Conservation (phyloP, 129 eudicot genomes). For the Helianthus tuberosus region DNA sequence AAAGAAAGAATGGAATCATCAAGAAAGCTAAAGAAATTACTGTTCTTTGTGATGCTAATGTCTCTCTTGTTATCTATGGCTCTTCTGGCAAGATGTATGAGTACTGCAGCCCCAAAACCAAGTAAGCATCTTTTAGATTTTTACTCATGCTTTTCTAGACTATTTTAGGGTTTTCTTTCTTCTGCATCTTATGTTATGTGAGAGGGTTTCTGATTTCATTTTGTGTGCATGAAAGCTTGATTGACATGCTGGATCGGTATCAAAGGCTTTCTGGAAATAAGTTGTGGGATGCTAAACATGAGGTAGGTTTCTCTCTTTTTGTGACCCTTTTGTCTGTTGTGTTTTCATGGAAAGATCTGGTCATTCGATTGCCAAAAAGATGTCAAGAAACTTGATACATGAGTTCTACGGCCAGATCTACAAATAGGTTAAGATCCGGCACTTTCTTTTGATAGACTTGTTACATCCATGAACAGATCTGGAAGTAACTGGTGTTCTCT, state of each 20-base stretch:
- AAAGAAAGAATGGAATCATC: slow-evolving; percentile 80
- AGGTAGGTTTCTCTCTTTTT: slow-evolving; percentile 44
- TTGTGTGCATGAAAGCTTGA: slow-evolving; percentile 44
- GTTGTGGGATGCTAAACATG: slow-evolving; percentile 99
- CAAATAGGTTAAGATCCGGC: slow-evolving; percentile 48
- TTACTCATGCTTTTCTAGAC: background rate
- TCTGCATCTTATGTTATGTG: too few species aligned
- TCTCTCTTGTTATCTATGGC: slow-evolving; percentile 79
- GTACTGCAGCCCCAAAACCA: slow-evolving; percentile 68
- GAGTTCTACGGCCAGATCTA: slow-evolving; percentile 68
- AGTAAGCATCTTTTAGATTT: slow-evolving; percentile 37
- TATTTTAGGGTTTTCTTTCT: background rate
- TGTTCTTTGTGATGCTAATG: slow-evolving; percentile 92
- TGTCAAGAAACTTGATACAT: slow-evolving; percentile 45
- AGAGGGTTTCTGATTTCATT: background rate
- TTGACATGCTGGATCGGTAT: slow-evolving; percentile 67
- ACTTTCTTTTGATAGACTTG: slow-evolving; percentile 40
- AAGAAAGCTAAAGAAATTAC: slow-evolving; percentile 91
- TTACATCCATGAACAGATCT: slow-evolving; percentile 78
- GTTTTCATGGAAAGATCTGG: slow-evolving; percentile 32
- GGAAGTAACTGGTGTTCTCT: slow-evolving; percentile 49
- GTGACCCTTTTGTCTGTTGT: too few species aligned
- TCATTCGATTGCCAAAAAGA: slow-evolving; percentile 50
- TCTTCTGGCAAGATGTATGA: slow-evolving; percentile 85
- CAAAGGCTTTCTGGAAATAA: slow-evolving; percentile 73